phyloP scores from a whole-genome alignment of 176 grass and related monocot species.

The Typha latifolia region DNA sequence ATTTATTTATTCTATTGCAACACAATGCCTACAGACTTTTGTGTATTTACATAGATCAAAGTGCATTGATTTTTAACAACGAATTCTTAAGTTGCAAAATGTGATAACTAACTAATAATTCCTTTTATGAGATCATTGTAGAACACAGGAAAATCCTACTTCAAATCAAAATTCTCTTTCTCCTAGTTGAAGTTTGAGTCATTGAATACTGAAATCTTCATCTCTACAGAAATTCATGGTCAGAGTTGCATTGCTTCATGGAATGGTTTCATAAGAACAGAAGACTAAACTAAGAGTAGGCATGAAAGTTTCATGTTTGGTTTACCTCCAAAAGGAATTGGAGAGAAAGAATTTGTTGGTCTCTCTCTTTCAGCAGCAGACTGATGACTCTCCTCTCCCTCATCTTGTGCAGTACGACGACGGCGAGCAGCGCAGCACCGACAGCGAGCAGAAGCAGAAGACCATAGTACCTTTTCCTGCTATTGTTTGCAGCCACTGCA shows the following conservation, averaged over 20 bases:
- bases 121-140: background rate
- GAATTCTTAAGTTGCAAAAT: background rate
- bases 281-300: background rate
- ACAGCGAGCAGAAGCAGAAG: slow-evolving; percentile 59
- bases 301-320: background rate
- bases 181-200: no score
- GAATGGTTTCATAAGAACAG: background rate
- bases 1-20: background rate
- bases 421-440: slow-evolving; percentile 28
- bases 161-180: no score
- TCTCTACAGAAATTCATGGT: background rate
- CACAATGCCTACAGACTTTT: background rate
- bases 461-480: slow-evolving; percentile 35
- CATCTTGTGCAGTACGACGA: slow-evolving; percentile 60
- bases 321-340: slow-evolving; percentile 57
- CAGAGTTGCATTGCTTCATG: background rate
- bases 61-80: background rate
- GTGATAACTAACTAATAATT: background rate
- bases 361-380: slow-evolving; percentile 47
- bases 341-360: slow-evolving; percentile 46
- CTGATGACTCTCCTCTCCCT: slow-evolving; percentile 48
- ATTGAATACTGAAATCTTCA: background rate
- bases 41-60: background rate
- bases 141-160: background rate
- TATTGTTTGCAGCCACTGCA: background rate